Percentiles rank a stretch among this genome's conserved stretches.
These are phyloP conservation scores for Nicotiana undulata DNA, from an alignment of 257 asterid genomes.

Conservation along the genomic window DNA sequence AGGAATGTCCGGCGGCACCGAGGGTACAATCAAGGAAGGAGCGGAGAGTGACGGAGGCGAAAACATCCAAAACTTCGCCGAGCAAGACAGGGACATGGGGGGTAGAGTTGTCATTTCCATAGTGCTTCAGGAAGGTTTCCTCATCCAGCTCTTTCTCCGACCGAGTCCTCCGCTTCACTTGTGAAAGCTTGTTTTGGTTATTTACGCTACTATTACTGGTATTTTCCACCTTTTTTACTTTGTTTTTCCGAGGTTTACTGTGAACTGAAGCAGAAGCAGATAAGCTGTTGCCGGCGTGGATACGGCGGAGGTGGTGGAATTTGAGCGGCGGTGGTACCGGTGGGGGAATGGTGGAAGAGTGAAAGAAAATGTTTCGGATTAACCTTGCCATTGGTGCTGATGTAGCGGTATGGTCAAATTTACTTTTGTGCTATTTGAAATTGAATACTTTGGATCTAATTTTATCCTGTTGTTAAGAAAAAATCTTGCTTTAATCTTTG, in stretches of 20 bases:
- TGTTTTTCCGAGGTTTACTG: conserved; percentile 13
- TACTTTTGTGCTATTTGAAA: no score
- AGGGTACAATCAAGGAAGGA: conserved; percentile 95
- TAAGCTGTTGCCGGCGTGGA: not conserved
- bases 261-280: conserved; percentile 12
- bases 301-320: not conserved
- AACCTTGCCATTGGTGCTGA: not conserved
- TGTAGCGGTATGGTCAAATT: not conserved
- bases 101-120: conserved; percentile 45
- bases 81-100: conserved; percentile 89
- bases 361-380: not conserved
- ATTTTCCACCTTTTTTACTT: conserved; percentile 9
- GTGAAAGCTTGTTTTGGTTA: conserved; percentile 27
- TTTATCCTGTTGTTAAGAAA: no score
- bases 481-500: no score
- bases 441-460: no score
- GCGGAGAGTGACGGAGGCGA: conserved; percentile 45
- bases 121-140: conserved; percentile 41
- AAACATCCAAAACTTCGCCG: conserved; percentile 81
- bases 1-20: conserved; percentile 93
- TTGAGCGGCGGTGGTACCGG: conserved; percentile 1
- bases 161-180: conserved; percentile 75
- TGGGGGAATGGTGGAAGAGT: conserved; percentile 3
- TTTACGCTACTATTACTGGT: conserved; percentile 16
- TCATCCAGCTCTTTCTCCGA: conserved; percentile 73